These are phyloP conservation scores for Suhomyces atakaporum DNA, from an alignment of 1,139 yeast genomes.

Conservation along the genomic window DNA sequence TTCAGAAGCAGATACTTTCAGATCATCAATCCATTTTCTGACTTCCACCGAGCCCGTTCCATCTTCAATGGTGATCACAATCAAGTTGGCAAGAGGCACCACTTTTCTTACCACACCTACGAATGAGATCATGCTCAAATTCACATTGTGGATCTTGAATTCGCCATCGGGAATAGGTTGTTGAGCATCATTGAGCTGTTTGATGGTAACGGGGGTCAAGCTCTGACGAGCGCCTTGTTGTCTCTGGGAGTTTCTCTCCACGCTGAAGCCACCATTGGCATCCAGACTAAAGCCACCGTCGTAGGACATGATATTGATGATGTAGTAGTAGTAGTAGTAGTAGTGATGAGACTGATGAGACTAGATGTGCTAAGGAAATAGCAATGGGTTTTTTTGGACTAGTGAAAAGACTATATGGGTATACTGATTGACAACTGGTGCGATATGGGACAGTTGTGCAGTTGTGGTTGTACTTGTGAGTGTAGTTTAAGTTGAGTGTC, in stretches of 20 bases:
- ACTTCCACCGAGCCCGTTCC: conserved; percentile 80
- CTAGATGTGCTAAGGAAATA: conserved; percentile 3
- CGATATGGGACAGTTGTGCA: too few species aligned
- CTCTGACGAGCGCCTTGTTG: conserved; percentile 43
- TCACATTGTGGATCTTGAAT: conserved; percentile 64
- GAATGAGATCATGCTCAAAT: conserved; percentile 59
- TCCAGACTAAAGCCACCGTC: conserved; percentile 35
- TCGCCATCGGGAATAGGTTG: conserved; percentile 75
- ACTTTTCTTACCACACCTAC: conserved; percentile 68
- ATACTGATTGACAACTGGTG: too few species aligned
- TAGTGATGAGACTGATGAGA: background rate
- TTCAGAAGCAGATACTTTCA: conserved; percentile 34
- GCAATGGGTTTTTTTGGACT: too few species aligned
- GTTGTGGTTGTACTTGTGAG: too few species aligned
- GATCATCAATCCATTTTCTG: conserved; percentile 68
- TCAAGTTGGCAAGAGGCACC: conserved; percentile 54
- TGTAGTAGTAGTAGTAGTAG: background rate
- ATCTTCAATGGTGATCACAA: conserved; percentile 69
- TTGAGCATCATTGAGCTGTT: conserved; percentile 69
- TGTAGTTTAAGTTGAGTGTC: too few species aligned
- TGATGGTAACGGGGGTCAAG: conserved; percentile 81
- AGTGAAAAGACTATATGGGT: too few species aligned
- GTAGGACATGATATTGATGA: conserved; percentile 20
- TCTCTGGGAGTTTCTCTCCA: conserved; percentile 33
- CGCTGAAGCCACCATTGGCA: conserved; percentile 32